Base-by-base conservation (phyloP, 176 grass and related monocot genomes). In the Calamus simplicifolius region DNA sequence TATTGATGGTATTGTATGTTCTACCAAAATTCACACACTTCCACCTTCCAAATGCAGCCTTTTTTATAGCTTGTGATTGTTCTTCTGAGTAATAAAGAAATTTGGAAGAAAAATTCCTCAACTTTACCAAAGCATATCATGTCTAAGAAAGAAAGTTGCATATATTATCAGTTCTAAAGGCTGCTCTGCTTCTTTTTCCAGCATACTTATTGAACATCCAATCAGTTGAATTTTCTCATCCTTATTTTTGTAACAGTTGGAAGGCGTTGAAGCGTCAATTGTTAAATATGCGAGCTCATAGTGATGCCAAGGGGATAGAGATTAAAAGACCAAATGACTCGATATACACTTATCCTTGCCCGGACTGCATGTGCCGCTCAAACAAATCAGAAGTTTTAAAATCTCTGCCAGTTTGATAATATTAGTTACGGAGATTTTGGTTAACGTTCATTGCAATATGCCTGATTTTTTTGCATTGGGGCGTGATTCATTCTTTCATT, bases 281-380 rank as follows among this genome's bases (percentile, higher is more conserved):
- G 72, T 61, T 89, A 26, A 85, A 59, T 59, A 92, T 92, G 93
- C 81, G 93, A 68, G 50, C 69, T 18, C 88, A 92, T 58, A 98
- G 88, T 5, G 93, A 98, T 57, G 61, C 81, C 17, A 98, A 92
- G 72, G 88, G 93, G 60, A 85, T 92, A 73, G 87, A 89, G 56
- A 79, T 88, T 25, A 98, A 89, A 85, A 88, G 93, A 72, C 62
- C 84, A 57, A 92, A 80, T 70, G 93, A 92, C 77, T 98, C 93
- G 14, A 59, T 98, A 73, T 98, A 92, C 62, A 82, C 78, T 12
- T 85, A 82, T 57, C 93, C 93, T 15, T 83, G 93, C 54, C 87
- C 93, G 50, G 84, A 92, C 53, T 98, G 93, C 76, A 89, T 98
- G 84, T 98, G 88, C 74, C 73, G 73, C 29, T 53, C 61, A 12